Percentiles rank a stretch among this genome's conserved stretches.
These are phyloP conservation scores for Phialophora tarda DNA, from an alignment of 2,329 filamentous ascomycete genomes.

Conservation along the genomic window DNA sequence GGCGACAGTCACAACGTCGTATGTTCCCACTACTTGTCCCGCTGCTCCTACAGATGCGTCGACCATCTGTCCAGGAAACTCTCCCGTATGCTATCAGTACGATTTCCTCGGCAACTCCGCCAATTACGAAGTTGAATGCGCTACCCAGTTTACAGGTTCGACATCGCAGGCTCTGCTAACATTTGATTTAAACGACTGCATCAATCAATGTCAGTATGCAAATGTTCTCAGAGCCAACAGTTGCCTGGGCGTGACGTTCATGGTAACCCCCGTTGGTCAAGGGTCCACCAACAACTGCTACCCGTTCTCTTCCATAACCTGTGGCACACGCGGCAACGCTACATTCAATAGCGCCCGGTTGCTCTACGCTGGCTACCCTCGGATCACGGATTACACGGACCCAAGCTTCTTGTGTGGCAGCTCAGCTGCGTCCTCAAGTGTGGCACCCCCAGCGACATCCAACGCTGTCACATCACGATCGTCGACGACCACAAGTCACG, in stretches of 20 bases:
- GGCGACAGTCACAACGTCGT: slow-evolving; percentile 13
- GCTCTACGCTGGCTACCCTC: slow-evolving; percentile 29
- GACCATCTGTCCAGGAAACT: slow-evolving; percentile 21
- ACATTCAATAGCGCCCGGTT: slow-evolving; percentile 28
- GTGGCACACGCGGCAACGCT: slow-evolving; percentile 25
- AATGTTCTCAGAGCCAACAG: slow-evolving; percentile 22
- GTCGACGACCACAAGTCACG: neutral
- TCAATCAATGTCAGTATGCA: slow-evolving; percentile 29
- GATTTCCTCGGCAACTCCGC: slow-evolving; percentile 22
- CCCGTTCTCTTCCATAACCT: slow-evolving; percentile 23
- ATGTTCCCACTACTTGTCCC: slow-evolving; percentile 14
- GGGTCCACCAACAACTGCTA: slow-evolving; percentile 32
- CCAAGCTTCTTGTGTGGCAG: slow-evolving; percentile 23
- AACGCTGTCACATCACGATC: neutral
- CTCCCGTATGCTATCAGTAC: slow-evolving; percentile 31
- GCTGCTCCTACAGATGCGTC: slow-evolving; percentile 18
- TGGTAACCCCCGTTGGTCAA: slow-evolving; percentile 11
- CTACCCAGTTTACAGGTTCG: slow-evolving; percentile 24
- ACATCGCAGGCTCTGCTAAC: slow-evolving; percentile 19
- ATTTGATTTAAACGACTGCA: slow-evolving; percentile 29
- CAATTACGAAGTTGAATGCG: slow-evolving; percentile 34
- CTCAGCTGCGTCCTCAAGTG: neutral
- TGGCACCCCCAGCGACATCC: neutral
- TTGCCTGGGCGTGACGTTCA: slow-evolving; percentile 32
- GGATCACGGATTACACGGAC: slow-evolving; percentile 30